phyloP scores from a whole-genome alignment of 345 rosid genomes.

The Excoecaria cochinchinensis region DNA sequence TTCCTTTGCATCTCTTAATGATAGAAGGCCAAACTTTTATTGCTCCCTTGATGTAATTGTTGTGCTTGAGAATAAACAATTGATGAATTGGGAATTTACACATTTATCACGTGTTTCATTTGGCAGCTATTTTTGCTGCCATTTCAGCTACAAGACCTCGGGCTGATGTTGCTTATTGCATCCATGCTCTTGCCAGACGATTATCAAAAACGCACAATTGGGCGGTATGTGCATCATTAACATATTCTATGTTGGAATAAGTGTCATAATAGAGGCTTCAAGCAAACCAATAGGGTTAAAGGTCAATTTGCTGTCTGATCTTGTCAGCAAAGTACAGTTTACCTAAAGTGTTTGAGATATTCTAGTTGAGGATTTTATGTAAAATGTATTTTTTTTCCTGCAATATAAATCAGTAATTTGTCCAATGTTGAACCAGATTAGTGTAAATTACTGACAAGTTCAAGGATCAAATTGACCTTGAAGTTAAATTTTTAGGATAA shows the following conservation, averaged over 20 bases:
- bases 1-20: background rate
- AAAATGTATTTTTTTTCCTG: too few species aligned
- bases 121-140: slow-evolving; percentile 84
- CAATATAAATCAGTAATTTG: too few species aligned
- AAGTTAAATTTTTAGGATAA: too few species aligned
- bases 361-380: too few species aligned
- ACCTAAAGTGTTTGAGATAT: too few species aligned
- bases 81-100: slow-evolving; percentile 5
- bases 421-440: too few species aligned
- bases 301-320: too few species aligned
- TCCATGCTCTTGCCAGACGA: slow-evolving; percentile 86
- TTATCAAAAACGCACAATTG: slow-evolving; percentile 89
- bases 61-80: background rate
- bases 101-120: slow-evolving; percentile 10
- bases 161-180: slow-evolving; percentile 98
- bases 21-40: background rate
- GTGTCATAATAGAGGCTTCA: background rate
- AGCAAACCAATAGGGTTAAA: background rate
- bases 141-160: slow-evolving; percentile 97
- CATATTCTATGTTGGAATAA: background rate
- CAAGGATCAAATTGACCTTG: too few species aligned
- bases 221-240: slow-evolving; percentile 64
- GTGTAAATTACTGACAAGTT: too few species aligned
- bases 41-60: background rate
- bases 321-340: too few species aligned